Conservation (phyloP, 208 protist species). For the Trypanosoma conorhini region DNA sequence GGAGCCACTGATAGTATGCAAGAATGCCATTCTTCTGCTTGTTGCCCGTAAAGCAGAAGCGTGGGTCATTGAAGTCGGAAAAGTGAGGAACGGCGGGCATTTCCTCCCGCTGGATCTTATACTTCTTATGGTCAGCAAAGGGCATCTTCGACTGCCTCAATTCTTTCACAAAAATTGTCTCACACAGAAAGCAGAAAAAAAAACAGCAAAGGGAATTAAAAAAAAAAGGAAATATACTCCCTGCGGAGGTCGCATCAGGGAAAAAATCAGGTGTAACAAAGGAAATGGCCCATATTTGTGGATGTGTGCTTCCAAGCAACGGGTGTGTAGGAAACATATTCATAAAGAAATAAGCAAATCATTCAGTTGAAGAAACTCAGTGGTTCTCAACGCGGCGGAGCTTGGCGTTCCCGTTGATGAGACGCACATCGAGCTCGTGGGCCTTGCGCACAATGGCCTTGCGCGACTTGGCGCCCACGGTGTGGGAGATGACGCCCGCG, state of each 20-base stretch:
- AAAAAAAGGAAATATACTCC: conserved; percentile 8
- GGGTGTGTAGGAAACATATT: conserved; percentile 5
- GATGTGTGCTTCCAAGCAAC: not conserved
- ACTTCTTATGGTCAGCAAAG: conserved; percentile 82
- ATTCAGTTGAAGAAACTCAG: conserved; percentile 23
- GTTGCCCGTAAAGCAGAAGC: conserved; percentile 65
- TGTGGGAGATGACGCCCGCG: conserved; percentile 97
- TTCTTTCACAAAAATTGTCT: not conserved
- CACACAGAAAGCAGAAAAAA: conserved; percentile 14
- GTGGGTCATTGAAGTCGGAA: conserved; percentile 85
- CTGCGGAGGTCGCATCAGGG: not conserved
- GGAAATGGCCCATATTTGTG: not conserved
- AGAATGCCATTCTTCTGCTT: conserved; percentile 91
- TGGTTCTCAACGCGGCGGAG: conserved; percentile 71
- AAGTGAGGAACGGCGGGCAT: conserved; percentile 81
- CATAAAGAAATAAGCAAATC: conserved; percentile 6
- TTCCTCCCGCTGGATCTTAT: conserved; percentile 85
- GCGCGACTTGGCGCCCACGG: conserved; percentile 94
- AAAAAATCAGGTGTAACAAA: not conserved
- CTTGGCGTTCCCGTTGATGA: conserved; percentile 96
- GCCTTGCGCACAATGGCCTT: conserved; percentile 98
- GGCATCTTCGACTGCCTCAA: conserved; percentile 58
- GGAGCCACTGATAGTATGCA: conserved; percentile 90
- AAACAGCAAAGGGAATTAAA: conserved; percentile 18
- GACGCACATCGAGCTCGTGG: conserved; percentile 98